Evolutionary conservation across 2,329 filamentous ascomycete species (phyloP).

Genomic region (Monosporascus sp.): DNA sequence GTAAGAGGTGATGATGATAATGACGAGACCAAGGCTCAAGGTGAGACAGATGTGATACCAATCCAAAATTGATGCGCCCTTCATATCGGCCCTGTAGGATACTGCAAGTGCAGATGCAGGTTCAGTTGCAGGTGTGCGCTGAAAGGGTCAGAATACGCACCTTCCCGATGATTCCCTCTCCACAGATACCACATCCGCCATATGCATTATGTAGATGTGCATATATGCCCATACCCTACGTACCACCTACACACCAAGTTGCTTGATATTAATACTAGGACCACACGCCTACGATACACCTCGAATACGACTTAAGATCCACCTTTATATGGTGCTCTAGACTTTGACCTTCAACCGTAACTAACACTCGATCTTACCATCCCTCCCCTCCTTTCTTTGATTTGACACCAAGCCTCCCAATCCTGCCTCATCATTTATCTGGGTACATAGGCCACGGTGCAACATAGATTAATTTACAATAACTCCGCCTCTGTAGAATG

Average conservation of each 20-base stretch:
- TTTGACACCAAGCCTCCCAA: too few relatives aligned
- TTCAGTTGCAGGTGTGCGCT: not conserved
- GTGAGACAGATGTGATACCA: conserved; percentile 25
- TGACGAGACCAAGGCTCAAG: conserved; percentile 7
- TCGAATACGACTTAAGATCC: too few relatives aligned
- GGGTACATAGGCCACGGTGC: too few relatives aligned
- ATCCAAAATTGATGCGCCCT: conserved; percentile 8
- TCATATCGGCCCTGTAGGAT: conserved; percentile 11
- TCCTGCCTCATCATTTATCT: too few relatives aligned
- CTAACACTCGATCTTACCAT: too few relatives aligned
- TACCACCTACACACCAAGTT: not conserved
- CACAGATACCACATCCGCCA: not conserved
- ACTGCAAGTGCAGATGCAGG: conserved; percentile 9
- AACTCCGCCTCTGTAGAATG: too few relatives aligned
- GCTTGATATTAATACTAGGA: too few relatives aligned
- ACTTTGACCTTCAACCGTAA: too few relatives aligned
- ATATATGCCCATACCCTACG: not conserved
- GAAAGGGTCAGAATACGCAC: not conserved
- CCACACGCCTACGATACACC: too few relatives aligned
- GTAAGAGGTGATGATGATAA: not conserved
- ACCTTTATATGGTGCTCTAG: too few relatives aligned
- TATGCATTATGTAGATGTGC: not conserved
- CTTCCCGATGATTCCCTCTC: not conserved
- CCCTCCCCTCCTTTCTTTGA: too few relatives aligned
- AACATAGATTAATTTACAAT: too few relatives aligned